These are phyloP conservation scores for Beta macrorhiza DNA, from an alignment of 179 eudicot genomes.

Conservation along the genomic window DNA sequence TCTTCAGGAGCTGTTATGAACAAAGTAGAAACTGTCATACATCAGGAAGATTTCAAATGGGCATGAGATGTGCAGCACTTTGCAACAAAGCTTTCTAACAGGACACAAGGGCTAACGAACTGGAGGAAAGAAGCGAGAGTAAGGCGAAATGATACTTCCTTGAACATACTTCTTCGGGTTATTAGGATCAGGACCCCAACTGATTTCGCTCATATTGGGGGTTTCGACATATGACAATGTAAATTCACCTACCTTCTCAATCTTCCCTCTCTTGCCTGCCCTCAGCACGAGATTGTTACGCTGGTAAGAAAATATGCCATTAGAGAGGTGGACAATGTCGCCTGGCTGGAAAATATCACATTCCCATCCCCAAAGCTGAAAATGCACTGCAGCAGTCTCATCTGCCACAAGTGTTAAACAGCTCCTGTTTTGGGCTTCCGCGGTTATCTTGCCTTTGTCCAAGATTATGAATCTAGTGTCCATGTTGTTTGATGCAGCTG, in stretches of 20 bases:
- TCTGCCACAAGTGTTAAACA: slow-evolving; percentile 83
- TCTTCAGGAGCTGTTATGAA: not conserved
- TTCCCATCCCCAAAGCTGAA: slow-evolving; percentile 83
- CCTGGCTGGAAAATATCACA: slow-evolving; percentile 75
- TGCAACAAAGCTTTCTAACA: not conserved
- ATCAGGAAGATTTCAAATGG: not conserved
- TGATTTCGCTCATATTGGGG: slow-evolving; percentile 85
- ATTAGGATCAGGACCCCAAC: slow-evolving; percentile 60
- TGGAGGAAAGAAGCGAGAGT: slow-evolving; percentile 48
- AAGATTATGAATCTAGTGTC: slow-evolving; percentile 64
- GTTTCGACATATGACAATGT: slow-evolving; percentile 71
- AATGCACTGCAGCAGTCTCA: slow-evolving; percentile 80
- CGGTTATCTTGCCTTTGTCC: slow-evolving; percentile 53
- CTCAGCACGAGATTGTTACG: slow-evolving; percentile 51
- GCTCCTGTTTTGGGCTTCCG: slow-evolving; percentile 52
- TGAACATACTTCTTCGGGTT: slow-evolving; percentile 55
- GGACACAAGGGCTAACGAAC: slow-evolving; percentile 17
- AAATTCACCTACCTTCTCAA: slow-evolving; percentile 73
- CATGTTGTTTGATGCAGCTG: slow-evolving; percentile 77
- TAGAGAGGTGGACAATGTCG: slow-evolving; percentile 51
- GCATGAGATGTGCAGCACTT: not conserved
- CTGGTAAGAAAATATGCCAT: slow-evolving; percentile 74
- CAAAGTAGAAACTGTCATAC: not conserved
- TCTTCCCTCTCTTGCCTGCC: slow-evolving; percentile 78
- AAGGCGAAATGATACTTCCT: slow-evolving; percentile 41